Evolutionary conservation across 306 rosid species (phyloP).

Genomic region (Cucumis sativus): Cucumber_9930_V3 NC_026659.2:27551001-27551500

Average conservation of each 20-base stretch:
- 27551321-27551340: slow-evolving; percentile 14
- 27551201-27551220: background rate
- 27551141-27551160: slow-evolving; percentile 8
- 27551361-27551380: slow-evolving; percentile 76
- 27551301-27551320: slow-evolving; percentile 1
- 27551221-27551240: background rate
- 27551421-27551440: background rate
- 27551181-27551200: slow-evolving; percentile 8
- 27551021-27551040: background rate
- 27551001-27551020: background rate
- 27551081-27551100: slow-evolving; percentile 6
- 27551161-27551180: slow-evolving; percentile 12
- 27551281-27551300: background rate
- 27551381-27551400: slow-evolving; percentile 85
- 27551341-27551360: slow-evolving; percentile 97
- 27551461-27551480: background rate
- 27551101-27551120: slow-evolving; percentile 10
- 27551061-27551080: slow-evolving; percentile 1
- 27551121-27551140: slow-evolving; percentile 12
- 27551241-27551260: background rate
- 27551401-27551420: slow-evolving; percentile 51
- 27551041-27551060: background rate
- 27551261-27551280: background rate
- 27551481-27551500: slow-evolving; percentile 55
- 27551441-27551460: background rate